Percentiles rank a stretch among this genome's conserved stretches.
phyloP scores from a whole-genome alignment of 108 stramenopile species.

The Licmophora abbreviata region DNA sequence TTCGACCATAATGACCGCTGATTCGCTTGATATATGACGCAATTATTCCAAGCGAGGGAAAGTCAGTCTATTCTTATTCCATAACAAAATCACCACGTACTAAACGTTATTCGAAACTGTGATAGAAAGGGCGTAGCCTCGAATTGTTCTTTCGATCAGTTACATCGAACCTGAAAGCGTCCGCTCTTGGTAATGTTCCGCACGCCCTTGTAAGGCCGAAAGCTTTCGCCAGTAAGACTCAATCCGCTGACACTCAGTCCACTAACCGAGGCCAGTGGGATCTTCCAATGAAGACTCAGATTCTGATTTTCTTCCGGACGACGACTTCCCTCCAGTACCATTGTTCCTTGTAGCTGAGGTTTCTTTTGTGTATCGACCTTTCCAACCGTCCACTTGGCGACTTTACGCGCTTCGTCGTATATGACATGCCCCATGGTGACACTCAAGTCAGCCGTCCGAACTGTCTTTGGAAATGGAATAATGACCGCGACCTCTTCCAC shows the following conservation, averaged over 20 bases:
- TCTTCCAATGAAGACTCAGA: slow-evolving; percentile 88
- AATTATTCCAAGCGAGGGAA: no score
- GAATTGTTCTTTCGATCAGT: no score
- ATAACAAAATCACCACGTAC: not conserved
- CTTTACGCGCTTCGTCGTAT: slow-evolving; percentile 95
- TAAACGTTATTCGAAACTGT: slow-evolving; percentile 10
- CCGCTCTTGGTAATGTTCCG: slow-evolving; percentile 84
- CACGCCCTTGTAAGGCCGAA: slow-evolving; percentile 96
- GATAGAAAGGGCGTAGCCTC: no score
- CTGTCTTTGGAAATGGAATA: slow-evolving; percentile 93
- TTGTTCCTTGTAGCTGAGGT: slow-evolving; percentile 45
- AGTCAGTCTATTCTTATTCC: no score
- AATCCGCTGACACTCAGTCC: slow-evolving; percentile 89
- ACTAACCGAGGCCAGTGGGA: slow-evolving; percentile 88
- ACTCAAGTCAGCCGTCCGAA: slow-evolving; percentile 79
- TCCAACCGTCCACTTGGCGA: slow-evolving; percentile 89
- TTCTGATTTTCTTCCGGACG: slow-evolving; percentile 74
- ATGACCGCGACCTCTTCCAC: slow-evolving; percentile 89
- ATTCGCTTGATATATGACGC: no score
- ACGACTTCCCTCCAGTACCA: slow-evolving; percentile 35
- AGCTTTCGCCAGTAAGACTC: slow-evolving; percentile 83
- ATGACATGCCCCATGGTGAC: slow-evolving; percentile 70
- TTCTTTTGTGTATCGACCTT: slow-evolving; percentile 51
- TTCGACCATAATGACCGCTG: no score
- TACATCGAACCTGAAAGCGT: slow-evolving; percentile 74